Percentiles rank a stretch among this genome's conserved stretches.
These are phyloP conservation scores for Barnettozyma populi DNA, from an alignment of 805 yeast genomes.

Conservation along the genomic window DNA sequence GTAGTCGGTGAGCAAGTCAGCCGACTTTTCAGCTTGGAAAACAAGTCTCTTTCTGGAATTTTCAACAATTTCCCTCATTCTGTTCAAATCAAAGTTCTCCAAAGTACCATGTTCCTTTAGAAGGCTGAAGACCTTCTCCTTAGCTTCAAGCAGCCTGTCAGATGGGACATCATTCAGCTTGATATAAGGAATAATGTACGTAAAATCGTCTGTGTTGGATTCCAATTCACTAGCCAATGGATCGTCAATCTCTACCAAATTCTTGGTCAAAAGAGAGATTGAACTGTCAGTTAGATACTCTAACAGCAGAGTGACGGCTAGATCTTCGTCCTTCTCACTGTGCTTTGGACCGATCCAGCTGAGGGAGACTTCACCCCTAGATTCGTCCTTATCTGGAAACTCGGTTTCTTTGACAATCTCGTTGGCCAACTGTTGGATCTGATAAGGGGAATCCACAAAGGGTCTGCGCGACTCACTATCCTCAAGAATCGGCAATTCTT, in stretches of 20 bases:
- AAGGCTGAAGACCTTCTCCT: slow-evolving; percentile 42
- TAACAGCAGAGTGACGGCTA: slow-evolving; percentile 69
- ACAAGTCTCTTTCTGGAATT: slow-evolving; percentile 59
- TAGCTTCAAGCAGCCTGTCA: slow-evolving; percentile 50
- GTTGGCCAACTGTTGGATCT: slow-evolving; percentile 28
- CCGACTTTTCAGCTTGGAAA: slow-evolving; percentile 55
- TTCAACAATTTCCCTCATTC: slow-evolving; percentile 64
- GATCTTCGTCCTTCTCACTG: slow-evolving; percentile 43
- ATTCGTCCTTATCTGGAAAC: slow-evolving; percentile 88
- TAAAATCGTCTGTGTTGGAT: slow-evolving; percentile 69
- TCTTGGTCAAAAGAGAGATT: slow-evolving; percentile 64
- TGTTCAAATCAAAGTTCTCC: slow-evolving; percentile 50
- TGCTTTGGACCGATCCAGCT: slow-evolving; percentile 81
- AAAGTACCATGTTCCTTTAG: slow-evolving; percentile 47
- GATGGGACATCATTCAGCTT: slow-evolving; percentile 73
- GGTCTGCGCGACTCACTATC: slow-evolving; percentile 46
- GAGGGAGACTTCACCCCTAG: slow-evolving; percentile 67
- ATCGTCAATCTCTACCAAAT: slow-evolving; percentile 72
- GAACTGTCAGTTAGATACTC: slow-evolving; percentile 74
- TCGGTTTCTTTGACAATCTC: slow-evolving; percentile 46
- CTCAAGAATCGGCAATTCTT: slow-evolving; percentile 39
- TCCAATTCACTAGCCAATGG: slow-evolving; percentile 74
- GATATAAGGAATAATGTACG: slow-evolving; percentile 50
- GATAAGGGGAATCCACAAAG: slow-evolving; percentile 63
- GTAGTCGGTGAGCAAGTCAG: slow-evolving; percentile 54